Conservation (phyloP, 2,329 filamentous ascomycete genomes). For the Apiospora phragmitis region DNA sequence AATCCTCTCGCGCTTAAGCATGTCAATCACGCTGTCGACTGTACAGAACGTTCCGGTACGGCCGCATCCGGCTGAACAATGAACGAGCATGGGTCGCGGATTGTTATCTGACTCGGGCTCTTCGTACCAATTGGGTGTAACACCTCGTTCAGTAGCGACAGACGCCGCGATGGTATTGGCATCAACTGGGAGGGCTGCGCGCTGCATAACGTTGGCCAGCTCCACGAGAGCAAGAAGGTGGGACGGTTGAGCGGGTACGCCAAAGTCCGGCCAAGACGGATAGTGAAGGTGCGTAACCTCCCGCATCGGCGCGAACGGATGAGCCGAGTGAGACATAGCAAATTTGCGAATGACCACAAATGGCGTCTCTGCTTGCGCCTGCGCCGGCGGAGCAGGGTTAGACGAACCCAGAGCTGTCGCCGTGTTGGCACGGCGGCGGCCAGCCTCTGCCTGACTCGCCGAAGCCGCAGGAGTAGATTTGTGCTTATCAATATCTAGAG, state of each 20-base stretch:
- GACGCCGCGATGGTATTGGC: constrained; percentile 38
- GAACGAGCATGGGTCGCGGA: constrained; percentile 78
- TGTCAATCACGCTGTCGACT: constrained; percentile 92
- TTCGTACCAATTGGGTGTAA: constrained; percentile 49
- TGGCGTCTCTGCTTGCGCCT: constrained; percentile 56
- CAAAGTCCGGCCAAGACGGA: constrained; percentile 96
- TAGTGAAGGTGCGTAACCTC: constrained; percentile 96
- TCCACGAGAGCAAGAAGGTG: constrained; percentile 90
- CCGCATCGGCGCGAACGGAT: constrained; percentile 82
- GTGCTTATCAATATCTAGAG: constrained; percentile 67
- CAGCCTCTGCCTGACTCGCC: constrained; percentile 35
- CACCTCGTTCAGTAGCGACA: constrained; percentile 26
- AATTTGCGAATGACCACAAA: constrained; percentile 87
- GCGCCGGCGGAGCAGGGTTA: constrained; percentile 28
- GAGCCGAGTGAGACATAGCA: constrained; percentile 71
- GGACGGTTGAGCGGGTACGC: constrained; percentile 82
- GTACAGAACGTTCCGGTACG: constrained; percentile 96
- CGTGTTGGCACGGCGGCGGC: constrained; percentile 55
- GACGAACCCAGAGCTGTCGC: constrained; percentile 43
- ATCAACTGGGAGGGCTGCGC: constrained; percentile 50
- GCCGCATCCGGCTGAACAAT: constrained; percentile 94
- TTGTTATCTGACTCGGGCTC: constrained; percentile 58
- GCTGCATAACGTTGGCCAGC: constrained; percentile 76
- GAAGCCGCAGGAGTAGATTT: constrained; percentile 38
- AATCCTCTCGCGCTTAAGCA: constrained; percentile 82